phyloP scores from a whole-genome alignment of 768 basidiomycete species.

The Serendipita sp. region DNA sequence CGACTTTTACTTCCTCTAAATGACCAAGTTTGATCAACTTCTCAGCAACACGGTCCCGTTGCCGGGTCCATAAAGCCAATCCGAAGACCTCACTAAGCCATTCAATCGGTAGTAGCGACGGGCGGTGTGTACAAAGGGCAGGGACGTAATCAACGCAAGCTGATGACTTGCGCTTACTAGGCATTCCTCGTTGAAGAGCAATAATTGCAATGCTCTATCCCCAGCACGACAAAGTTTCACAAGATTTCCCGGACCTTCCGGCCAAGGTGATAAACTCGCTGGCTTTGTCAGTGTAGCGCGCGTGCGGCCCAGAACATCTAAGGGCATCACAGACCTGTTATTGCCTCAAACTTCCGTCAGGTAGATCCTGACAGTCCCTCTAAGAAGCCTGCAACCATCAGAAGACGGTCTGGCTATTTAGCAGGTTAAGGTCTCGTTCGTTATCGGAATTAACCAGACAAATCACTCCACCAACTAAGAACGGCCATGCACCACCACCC shows the following conservation, averaged over 20 bases:
- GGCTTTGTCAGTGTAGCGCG: slow-evolving; percentile 81
- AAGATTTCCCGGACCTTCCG: slow-evolving; percentile 65
- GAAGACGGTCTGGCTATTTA: slow-evolving; percentile 73
- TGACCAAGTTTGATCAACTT: slow-evolving; percentile 66
- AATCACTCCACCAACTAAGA: slow-evolving; percentile 88
- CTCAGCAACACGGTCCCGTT: slow-evolving; percentile 34
- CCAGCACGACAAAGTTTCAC: slow-evolving; percentile 68
- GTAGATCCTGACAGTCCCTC: slow-evolving; percentile 72
- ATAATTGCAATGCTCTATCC: slow-evolving; percentile 86
- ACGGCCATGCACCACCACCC: slow-evolving; percentile 82
- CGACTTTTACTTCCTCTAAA: slow-evolving; percentile 76
- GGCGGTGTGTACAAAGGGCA: slow-evolving; percentile 85
- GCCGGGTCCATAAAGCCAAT: slow-evolving; percentile 50
- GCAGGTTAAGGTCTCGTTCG: slow-evolving; percentile 87
- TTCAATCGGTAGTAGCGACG: slow-evolving; percentile 85
- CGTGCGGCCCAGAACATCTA: slow-evolving; percentile 82
- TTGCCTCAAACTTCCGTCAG: slow-evolving; percentile 77
- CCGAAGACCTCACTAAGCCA: slow-evolving; percentile 77
- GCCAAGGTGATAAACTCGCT: slow-evolving; percentile 66
- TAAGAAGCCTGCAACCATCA: slow-evolving; percentile 67
- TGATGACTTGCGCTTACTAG: slow-evolving; percentile 81
- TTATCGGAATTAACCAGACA: slow-evolving; percentile 96
- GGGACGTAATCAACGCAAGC: slow-evolving; percentile 81
- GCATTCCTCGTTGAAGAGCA: slow-evolving; percentile 85
- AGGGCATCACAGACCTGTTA: slow-evolving; percentile 86